Conservation (phyloP, 768 basidiomycete species). For the Glaciozyma antarctica region DNA sequence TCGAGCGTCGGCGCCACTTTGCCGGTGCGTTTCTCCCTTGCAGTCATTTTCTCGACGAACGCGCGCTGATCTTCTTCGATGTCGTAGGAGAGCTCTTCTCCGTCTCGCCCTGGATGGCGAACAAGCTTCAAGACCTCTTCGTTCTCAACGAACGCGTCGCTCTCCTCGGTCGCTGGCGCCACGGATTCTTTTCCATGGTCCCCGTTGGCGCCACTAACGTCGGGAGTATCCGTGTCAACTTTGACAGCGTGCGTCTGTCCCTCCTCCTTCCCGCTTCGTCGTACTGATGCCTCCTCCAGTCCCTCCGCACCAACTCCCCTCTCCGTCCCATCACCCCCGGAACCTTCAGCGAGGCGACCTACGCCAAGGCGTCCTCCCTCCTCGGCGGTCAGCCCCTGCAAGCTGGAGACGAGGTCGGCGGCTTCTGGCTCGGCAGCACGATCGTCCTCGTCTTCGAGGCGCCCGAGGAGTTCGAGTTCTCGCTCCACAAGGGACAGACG, state of each 20-base stretch:
- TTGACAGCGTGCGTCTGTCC: constrained; percentile 58
- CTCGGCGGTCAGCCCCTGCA: constrained; percentile 78
- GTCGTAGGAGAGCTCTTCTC: constrained; percentile 77
- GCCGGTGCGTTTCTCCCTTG: constrained; percentile 52
- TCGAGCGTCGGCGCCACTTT: constrained; percentile 89
- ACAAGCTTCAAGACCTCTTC: constrained; percentile 80
- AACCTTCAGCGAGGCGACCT: constrained; percentile 81
- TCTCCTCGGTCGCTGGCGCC: constrained; percentile 81
- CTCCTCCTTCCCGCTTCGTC: constrained; percentile 3
- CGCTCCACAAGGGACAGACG: constrained; percentile 71
- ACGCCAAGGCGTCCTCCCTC: constrained; percentile 69
- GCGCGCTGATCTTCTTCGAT: neutral
- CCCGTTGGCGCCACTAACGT: constrained; percentile 99
- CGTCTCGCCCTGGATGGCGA: constrained; percentile 91
- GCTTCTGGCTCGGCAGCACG: constrained; percentile 78
- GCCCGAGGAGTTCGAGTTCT: constrained; percentile 55
- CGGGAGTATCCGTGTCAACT: constrained; percentile 89
- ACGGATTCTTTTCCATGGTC: constrained; percentile 95
- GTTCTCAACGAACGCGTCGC: constrained; percentile 98
- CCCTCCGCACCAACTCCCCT: constrained; percentile 79
- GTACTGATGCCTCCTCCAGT: constrained; percentile 42
- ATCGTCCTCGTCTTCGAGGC: constrained; percentile 97
- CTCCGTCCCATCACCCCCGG: constrained; percentile 50
- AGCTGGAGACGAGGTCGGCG: constrained; percentile 92
- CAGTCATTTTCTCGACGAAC: neutral